phyloP scores from a whole-genome alignment of 768 basidiomycete species.

The Pleurotus eryngii region DNA sequence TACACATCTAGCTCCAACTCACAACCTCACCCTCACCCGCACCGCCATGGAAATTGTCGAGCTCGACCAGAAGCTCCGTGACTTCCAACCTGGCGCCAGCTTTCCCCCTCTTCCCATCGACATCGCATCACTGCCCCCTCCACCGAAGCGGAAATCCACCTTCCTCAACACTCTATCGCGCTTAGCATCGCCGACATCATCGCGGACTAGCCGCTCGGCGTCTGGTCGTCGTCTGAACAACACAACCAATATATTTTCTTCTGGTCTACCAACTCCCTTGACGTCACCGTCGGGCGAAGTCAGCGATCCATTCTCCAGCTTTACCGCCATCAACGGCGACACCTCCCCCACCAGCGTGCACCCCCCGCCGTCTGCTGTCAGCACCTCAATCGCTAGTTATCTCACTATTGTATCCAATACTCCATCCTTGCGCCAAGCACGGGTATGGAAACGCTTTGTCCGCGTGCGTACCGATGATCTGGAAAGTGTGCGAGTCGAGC shows the following conservation, averaged over 20 bases:
- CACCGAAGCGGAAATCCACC: constrained; percentile 72
- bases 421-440: constrained; percentile 53
- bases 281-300: constrained; percentile 53
- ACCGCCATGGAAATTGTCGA: constrained; percentile 75
- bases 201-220: constrained; percentile 42
- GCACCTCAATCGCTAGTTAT: constrained; percentile 69
- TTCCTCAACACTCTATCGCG: constrained; percentile 86
- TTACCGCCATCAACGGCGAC: constrained; percentile 29
- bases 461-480: constrained; percentile 84
- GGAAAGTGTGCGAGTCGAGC: constrained; percentile 81
- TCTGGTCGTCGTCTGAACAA: constrained; percentile 33
- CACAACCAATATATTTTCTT: constrained; percentile 23
- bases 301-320: constrained; percentile 57
- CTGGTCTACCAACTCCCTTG: constrained; percentile 41
- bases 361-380: constrained; percentile 13
- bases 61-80: constrained; percentile 77
- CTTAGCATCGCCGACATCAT: constrained; percentile 67
- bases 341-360: constrained; percentile 19
- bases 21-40: constrained; percentile 84
- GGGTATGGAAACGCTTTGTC: constrained; percentile 84
- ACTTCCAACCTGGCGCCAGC: constrained; percentile 51
- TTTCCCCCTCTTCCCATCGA: constrained; percentile 65
- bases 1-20: constrained; percentile 66
- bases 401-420: constrained; percentile 77
- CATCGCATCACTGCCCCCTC: constrained; percentile 43